Base-by-base conservation (phyloP, 148 eudicot species). In the Silene latifolia region DNA sequence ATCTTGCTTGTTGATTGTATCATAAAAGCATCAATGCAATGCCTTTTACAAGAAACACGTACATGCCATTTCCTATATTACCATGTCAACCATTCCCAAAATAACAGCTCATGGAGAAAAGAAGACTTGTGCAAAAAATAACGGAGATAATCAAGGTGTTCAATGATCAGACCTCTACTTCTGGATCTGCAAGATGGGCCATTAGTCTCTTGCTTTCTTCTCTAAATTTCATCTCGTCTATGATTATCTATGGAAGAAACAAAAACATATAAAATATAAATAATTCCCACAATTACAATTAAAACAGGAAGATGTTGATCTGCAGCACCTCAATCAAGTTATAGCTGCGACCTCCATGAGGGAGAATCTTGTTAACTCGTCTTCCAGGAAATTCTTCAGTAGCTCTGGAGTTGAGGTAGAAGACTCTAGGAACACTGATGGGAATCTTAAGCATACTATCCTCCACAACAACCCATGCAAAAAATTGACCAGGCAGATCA, bases 171-270 rank as follows among this genome's bases (percentile, higher is more conserved):
- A 94, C 98, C 96, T 94, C 98, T 56, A 94, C 89, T 86, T 94
- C 98, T 59, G 98, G 98, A 86, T 94, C 97, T 69, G 97, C 91
- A 76, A 94, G 93, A 83, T 88, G 93, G 85, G 97, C 93, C 75
- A 86, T 90, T 74, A 94, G 84, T 81, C 91, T 90, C 83, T 84
- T 92, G 81, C 89, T 90, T 78, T 91, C 98, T 76, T 78, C 82
- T 77, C 77, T 82, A 74, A 87, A 94, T 74, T 89, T 89, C 62
- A 86, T 91, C 81, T 92, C 98, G 67, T 90, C 91, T 80, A 88
- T 94, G 60, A 69, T 76, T 20, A 94, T 90, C 98, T 94, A 73
- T 69, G 47, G 8, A 8, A 71, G 63, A 56, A 19, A n/a, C 6
- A 79, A 63, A 63, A n/a, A 72, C n/a, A n/a, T n/a, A n/a, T n/a